Base-by-base conservation (phyloP, 164 flowering plant genomes). In the Warburgia ugandensis region DNA sequence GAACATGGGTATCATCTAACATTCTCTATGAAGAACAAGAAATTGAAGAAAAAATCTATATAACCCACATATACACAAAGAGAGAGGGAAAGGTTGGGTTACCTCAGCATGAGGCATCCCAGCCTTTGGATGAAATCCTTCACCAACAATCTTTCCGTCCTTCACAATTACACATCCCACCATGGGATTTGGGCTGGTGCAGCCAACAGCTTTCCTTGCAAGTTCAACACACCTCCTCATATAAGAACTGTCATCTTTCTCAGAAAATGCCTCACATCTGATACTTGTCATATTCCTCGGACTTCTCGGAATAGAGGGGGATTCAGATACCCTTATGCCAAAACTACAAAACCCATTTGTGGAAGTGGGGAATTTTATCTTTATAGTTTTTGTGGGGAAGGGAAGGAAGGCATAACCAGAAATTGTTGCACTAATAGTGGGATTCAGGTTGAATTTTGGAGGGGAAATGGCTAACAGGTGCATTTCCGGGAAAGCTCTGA, bases 21-120 rank as follows among this genome's bases (percentile, higher is more conserved):
- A n/a, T n/a, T n/a, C n/a, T n/a, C n/a, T n/a, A 71, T 45, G 48
- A 64, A 56, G 76, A 35, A 12, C n/a, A 35, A 35, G 38, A 35
- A 35, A 35, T 35, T 8, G 5, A 40, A 3, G 19, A n/a, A n/a
- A 26, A 46, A 13, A 46, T 2, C 3, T 27, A 28, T n/a, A 46
- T 16, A 11, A n/a, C n/a, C n/a, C n/a, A n/a, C n/a, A n/a, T n/a
- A n/a, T n/a, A n/a, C n/a, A n/a, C n/a, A n/a, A n/a, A n/a, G n/a
- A n/a, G n/a, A n/a, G n/a, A n/a, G n/a, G n/a, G 39, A 48, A 9
- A 3, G 19, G 16, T 29, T 3, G 5, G 22, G 6, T 52, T 69
- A 86, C 95, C 94, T 91, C 96, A 59, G 96, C 96, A 71, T 87
- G 98, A 50, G 96, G 98, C 63, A 87, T 86, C 7, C 98, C 98